Evolutionary conservation across 202 grass and related monocot genomes (phyloP).

Genomic region (Setaria viridis): DNA sequence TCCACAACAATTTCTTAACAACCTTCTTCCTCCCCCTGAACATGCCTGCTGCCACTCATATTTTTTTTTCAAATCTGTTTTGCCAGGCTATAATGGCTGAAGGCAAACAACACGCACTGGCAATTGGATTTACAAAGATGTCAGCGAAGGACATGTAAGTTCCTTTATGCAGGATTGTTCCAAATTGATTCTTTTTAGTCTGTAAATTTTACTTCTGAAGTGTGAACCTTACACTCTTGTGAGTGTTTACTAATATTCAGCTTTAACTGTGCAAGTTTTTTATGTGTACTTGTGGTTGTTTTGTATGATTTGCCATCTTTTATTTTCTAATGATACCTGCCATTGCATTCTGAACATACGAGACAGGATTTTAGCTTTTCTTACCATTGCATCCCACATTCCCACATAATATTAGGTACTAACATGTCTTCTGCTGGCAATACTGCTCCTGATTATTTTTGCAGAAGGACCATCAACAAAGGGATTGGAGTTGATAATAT

Average conservation of each 20-base stretch:
- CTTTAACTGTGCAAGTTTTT: background rate
- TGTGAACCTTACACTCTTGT: background rate
- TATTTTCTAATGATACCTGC: background rate
- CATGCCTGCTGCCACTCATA: background rate
- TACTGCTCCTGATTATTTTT: conserved; percentile 41
- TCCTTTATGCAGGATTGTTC: conserved; percentile 30
- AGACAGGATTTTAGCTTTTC: background rate
- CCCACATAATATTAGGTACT: conserved; percentile 8
- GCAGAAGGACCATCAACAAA: conserved; percentile 86
- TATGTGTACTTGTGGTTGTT: background rate
- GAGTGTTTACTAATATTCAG: background rate
- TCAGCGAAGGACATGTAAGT: conserved; percentile 95
- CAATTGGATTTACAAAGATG: conserved; percentile 97
- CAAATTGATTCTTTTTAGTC: background rate
- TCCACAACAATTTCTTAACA: conserved; percentile 6
- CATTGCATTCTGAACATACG: background rate
- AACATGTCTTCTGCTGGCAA: conserved; percentile 11
- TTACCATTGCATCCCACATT: conserved; percentile 5
- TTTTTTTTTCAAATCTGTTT: conserved; percentile 13
- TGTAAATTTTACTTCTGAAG: background rate
- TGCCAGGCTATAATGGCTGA: conserved; percentile 96
- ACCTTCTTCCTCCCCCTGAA: background rate
- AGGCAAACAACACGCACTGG: conserved; percentile 91
- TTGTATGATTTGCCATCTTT: background rate
- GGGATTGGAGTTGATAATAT: conserved; percentile 97